Percentiles rank a stretch among this genome's conserved stretches.
phyloP scores from a whole-genome alignment of 345 rosid genomes.

The Salix exigua region DNA sequence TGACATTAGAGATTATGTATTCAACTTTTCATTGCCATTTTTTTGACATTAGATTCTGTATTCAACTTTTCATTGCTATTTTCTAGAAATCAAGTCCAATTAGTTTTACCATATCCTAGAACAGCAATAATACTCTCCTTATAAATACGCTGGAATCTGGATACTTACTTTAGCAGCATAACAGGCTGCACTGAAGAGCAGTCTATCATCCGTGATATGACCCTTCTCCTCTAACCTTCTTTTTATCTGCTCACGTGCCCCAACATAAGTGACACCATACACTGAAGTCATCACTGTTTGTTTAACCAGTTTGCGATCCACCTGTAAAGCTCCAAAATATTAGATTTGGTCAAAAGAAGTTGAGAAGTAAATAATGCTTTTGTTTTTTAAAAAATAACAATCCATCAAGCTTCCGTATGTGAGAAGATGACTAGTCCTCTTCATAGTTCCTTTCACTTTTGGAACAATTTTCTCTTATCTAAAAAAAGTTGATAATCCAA shows the following conservation, averaged over 20 bases:
- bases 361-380: not conserved
- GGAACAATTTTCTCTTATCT: not conserved
- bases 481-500: not conserved
- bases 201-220: constrained; percentile 71
- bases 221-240: constrained; percentile 90
- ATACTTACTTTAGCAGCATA: constrained; percentile 87
- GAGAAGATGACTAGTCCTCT: not conserved
- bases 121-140: constrained; percentile 1
- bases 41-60: not conserved
- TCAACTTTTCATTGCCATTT: not conserved
- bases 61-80: constrained; percentile 1
- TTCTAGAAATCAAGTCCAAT: not conserved
- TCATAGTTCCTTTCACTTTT: no score
- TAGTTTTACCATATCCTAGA: not conserved
- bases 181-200: constrained; percentile 73
- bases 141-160: not conserved
- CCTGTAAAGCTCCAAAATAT: constrained; percentile 52
- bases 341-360: not conserved
- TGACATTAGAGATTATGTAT: not conserved
- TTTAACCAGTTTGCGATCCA: constrained; percentile 86
- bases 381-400: not conserved
- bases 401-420: not conserved
- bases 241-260: constrained; percentile 97
- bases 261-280: constrained; percentile 95
- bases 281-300: constrained; percentile 99